phyloP scores from a whole-genome alignment of 441 rosid genomes.

The Eruca vesicaria region DNA sequence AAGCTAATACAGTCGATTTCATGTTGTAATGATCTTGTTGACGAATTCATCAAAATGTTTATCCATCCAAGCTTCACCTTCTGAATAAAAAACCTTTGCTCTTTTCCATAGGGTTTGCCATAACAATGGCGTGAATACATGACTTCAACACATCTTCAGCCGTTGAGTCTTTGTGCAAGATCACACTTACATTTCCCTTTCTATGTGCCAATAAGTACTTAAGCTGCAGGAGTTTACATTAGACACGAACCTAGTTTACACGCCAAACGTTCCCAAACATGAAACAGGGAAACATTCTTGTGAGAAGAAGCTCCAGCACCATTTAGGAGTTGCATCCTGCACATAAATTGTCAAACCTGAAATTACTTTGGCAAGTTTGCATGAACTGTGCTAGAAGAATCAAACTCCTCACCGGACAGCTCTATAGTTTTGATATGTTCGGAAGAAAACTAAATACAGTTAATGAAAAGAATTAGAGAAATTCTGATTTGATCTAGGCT shows the following conservation, averaged over 20 bases:
- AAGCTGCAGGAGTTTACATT: slow-evolving; percentile 37
- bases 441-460: background rate
- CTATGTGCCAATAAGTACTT: slow-evolving; percentile 64
- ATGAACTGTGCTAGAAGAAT: slow-evolving; percentile 69
- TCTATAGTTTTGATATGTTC: slow-evolving; percentile 80
- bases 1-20: background rate
- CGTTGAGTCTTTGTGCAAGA: slow-evolving; percentile 63
- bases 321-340: slow-evolving; percentile 62
- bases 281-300: slow-evolving; percentile 34
- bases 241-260: background rate
- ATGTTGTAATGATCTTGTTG: slow-evolving; percentile 51
- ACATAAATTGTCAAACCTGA: slow-evolving; percentile 14
- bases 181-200: slow-evolving; percentile 46
- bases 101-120: slow-evolving; percentile 40
- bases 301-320: slow-evolving; percentile 49
- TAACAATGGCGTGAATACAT: slow-evolving; percentile 71
- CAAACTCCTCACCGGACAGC: slow-evolving; percentile 86
- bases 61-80: slow-evolving; percentile 84
- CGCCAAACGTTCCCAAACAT: background rate
- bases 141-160: slow-evolving; percentile 74
- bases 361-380: slow-evolving; percentile 71
- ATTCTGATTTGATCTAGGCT: background rate
- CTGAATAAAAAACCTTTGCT: slow-evolving; percentile 33
- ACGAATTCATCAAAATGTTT: slow-evolving; percentile 56
- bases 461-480: background rate